Evolutionary conservation across 305 asterid genomes (phyloP), one percentile per base, ranked within the genome.

Genomic region (Vinca major): DNA sequence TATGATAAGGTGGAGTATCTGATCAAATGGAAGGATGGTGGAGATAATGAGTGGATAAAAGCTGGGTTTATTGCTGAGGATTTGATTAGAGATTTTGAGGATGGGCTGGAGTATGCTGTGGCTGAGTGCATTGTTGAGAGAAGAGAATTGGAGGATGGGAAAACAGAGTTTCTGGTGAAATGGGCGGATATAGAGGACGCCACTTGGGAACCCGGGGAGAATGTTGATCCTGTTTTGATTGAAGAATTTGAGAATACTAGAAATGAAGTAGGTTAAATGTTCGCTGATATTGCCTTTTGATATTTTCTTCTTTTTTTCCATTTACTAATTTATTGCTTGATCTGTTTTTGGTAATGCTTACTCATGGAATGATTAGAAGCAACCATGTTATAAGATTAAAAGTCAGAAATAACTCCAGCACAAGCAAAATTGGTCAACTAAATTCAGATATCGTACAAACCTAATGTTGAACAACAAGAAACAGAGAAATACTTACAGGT

Each of bases 161-260:
- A 70, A 75, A 68, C 19, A 7, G 92, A 92, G 82, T 89, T 79
- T 78, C 77, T 89, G 81, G 96, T 89, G 71, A 89, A 89, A 80
- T 89, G 98, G 98, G 77, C 79, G 9, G 96, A 92, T 77, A 84
- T 80, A 49, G 92, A 89, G 63, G 95, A 89, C 63, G 84, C 89
- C 16, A 92, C 98, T 0, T 92, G 98, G 98, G 98, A 92, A 75
- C 98, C 98, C 0, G 71, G 80, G 65, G 96, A 89, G 76, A 92
- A 92, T 70, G 96, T 92, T 37, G 96, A 92, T 71, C 84, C 94
- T 11, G 77, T 75, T 53, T 80, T 88, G 79, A 86, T 88, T 52
- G 74, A 78, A 26, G 74, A 40, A 54, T 89, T 82, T 73, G 76
- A 78, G 53, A 49, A 69, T 57, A 68, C 43, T 64, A 73, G 68